A percentile compares a stretch with the other conserved stretches of the same genome.
These are phyloP conservation scores for Starmerella sp. DNA, from an alignment of 805 yeast genomes.

Conservation along the genomic window DNA sequence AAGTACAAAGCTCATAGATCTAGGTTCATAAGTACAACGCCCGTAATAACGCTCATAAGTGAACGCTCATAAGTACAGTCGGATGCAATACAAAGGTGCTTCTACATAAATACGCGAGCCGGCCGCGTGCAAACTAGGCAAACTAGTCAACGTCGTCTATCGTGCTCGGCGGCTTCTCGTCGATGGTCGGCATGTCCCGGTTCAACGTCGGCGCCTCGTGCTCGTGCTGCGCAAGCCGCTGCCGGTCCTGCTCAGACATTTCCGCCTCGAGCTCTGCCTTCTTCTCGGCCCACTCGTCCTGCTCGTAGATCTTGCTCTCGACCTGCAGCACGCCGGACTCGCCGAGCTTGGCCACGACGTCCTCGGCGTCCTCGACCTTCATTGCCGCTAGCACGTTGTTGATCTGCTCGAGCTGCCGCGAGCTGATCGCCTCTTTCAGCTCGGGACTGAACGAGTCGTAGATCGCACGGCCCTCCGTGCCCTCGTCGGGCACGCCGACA, in stretches of 20 bases:
- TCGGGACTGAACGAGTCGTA: conserved; percentile 50
- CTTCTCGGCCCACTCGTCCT: conserved; percentile 29
- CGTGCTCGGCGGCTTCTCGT: background rate
- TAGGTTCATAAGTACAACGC: too few relatives aligned
- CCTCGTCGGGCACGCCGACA: conserved; percentile 45
- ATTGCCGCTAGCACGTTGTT: conserved; percentile 69
- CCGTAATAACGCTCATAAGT: too few relatives aligned
- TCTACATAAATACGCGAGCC: too few relatives aligned
- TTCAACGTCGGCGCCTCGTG: background rate
- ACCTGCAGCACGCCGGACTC: conserved; percentile 76
- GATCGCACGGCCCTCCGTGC: conserved; percentile 27
- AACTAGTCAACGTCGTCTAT: background rate
- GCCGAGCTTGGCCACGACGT: conserved; percentile 58
- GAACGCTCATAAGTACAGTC: too few relatives aligned
- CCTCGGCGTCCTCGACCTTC: conserved; percentile 70
- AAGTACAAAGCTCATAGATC: background rate
- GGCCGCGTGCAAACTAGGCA: too few relatives aligned
- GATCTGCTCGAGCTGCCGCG: conserved; percentile 62
- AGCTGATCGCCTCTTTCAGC: conserved; percentile 67
- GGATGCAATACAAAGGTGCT: too few relatives aligned
- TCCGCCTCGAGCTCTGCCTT: conserved; percentile 14
- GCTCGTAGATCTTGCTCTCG: conserved; percentile 40
- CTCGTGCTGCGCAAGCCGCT: background rate
- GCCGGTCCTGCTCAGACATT: conserved; percentile 1
- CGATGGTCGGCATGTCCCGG: background rate